Evolutionary conservation across 2,329 filamentous ascomycete genomes (phyloP), one percentile per base, ranked within the genome.

Genomic region (Hypoxylon sp.): DNA sequence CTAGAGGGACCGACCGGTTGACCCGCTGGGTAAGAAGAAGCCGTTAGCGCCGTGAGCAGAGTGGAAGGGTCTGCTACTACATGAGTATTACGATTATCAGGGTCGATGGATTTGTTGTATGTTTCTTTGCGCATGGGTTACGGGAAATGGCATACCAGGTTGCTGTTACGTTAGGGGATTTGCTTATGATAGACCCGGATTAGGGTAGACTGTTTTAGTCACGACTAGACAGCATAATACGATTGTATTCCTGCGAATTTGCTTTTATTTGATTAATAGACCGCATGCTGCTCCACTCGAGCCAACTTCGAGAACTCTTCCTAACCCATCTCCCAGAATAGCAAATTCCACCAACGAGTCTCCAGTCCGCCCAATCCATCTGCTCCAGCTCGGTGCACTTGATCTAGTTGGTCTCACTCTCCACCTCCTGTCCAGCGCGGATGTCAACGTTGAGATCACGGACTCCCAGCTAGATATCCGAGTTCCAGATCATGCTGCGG

Each of bases 401-500:
- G 2, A 11, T 14, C 30, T 34, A 4, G 11, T 34, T 4, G 9
- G 30, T 5, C 30, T 21, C 3, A 14, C 16, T 41, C 37, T 41
- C 37, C 16, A 16, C 37, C 16, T 21, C 7, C 2, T 3, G n/a
- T 16, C n/a, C n/a, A 7, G 2, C 34, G 34, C 34, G 5, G 34
- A 39, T 16, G 34, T 16, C 34, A n/a, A n/a, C n/a, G n/a, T n/a
- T n/a, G n/a, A n/a, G n/a, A n/a, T n/a, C n/a, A n/a, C n/a, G n/a
- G n/a, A n/a, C n/a, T n/a, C n/a, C 34, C n/a, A 2, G 6, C 14
- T 7, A 16, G n/a, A 14, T 14, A 14, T 39, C 16, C 37, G 8
- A 7, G 7, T 9, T n/a, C 4, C 5, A 7, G n/a, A 41, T 19
- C n/a, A 6, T 19, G n/a, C 93, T 96, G 81, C 96, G 92, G 82